phyloP scores from a whole-genome alignment of 129 eudicot genomes.

The Kitagawia praeruptora region DNA sequence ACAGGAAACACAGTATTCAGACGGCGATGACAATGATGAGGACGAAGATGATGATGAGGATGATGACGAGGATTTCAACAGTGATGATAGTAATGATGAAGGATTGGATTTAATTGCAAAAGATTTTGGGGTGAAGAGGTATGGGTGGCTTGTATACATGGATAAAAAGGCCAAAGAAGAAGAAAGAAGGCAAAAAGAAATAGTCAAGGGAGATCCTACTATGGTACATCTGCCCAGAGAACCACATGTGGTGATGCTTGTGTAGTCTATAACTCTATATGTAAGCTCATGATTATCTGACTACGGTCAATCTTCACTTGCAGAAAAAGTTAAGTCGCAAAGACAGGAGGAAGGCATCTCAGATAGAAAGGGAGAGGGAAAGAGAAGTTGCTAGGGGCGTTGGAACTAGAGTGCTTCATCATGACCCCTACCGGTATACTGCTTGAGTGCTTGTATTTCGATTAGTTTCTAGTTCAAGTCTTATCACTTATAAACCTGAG shows the following conservation, averaged over 20 bases:
- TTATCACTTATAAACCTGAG: neutral
- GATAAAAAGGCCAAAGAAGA: conserved; percentile 97
- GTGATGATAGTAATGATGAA: conserved; percentile 98
- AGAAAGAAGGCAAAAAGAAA: conserved; percentile 90
- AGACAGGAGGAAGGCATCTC: conserved; percentile 94
- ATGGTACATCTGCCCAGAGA: conserved; percentile 41
- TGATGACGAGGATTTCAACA: conserved; percentile 82
- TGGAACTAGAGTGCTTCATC: conserved; percentile 74
- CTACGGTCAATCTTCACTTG: conserved; percentile 8
- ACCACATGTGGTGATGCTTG: neutral
- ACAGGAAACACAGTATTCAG: conserved; percentile 61
- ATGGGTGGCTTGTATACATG: conserved; percentile 97
- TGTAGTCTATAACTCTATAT: neutral
- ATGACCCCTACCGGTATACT: conserved; percentile 78
- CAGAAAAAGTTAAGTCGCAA: conserved; percentile 98
- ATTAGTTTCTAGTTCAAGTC: neutral
- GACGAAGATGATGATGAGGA: conserved; percentile 78
- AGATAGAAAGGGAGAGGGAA: conserved; percentile 81
- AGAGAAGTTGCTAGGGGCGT: conserved; percentile 69
- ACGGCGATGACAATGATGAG: conserved; percentile 65
- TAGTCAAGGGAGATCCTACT: conserved; percentile 95
- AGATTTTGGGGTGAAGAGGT: conserved; percentile 96
- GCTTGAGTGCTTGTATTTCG: neutral
- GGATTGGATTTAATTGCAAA: conserved; percentile 90
- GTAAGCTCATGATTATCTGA: neutral